Evolutionary conservation across 1,284 basidiomycete species (phyloP).

Genomic region (Cryptococcus maquisensis): DNA sequence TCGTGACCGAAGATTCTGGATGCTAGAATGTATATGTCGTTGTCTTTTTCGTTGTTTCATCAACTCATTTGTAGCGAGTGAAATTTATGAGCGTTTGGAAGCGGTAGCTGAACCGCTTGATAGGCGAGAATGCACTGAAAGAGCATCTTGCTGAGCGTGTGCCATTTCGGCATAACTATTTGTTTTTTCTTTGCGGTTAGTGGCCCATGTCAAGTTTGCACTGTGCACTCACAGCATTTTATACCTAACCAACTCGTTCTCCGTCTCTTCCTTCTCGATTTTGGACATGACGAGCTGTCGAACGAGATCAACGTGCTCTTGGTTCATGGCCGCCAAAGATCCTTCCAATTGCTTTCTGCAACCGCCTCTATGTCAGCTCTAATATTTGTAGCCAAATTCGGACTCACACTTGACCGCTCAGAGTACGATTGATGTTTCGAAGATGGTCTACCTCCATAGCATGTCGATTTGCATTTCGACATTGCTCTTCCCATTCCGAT

Average conservation of each 20-base stretch:
- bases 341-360: slow-evolving; percentile 70
- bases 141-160: slow-evolving; percentile 74
- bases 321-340: slow-evolving; percentile 64
- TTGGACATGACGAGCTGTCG: slow-evolving; percentile 84
- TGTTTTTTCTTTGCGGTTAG: not conserved
- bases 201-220: not conserved
- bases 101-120: not conserved
- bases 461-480: slow-evolving; percentile 67
- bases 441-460: slow-evolving; percentile 68
- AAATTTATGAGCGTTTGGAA: too few species aligned
- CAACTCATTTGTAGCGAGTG: too few species aligned
- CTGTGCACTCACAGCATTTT: slow-evolving; percentile 69
- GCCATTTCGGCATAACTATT: slow-evolving; percentile 80
- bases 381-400: slow-evolving; percentile 1
- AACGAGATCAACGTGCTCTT: slow-evolving; percentile 54
- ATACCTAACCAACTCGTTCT: slow-evolving; percentile 83
- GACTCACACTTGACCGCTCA: slow-evolving; percentile 74
- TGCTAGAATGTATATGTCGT: not conserved
- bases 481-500: slow-evolving; percentile 75
- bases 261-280: slow-evolving; percentile 81
- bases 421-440: slow-evolving; percentile 66
- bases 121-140: slow-evolving; percentile 38
- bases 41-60: not conserved
- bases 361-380: not conserved
- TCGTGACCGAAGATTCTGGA: not conserved